These are phyloP conservation scores for Inga leiocalycina DNA, from an alignment of 306 rosid species.

Conservation along the genomic window DNA sequence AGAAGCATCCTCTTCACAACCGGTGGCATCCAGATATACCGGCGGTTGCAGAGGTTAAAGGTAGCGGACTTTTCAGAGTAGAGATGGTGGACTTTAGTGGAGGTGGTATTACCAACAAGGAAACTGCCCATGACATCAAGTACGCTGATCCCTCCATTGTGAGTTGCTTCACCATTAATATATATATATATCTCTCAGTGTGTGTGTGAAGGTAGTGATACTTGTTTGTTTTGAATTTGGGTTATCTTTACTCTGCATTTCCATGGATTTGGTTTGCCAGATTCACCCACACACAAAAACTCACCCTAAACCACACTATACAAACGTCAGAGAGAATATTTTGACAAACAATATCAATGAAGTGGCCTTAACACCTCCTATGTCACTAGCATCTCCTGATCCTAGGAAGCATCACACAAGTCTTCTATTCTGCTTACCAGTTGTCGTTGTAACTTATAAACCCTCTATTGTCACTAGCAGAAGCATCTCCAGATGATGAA, in stretches of 20 bases:
- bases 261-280: background rate
- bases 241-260: background rate
- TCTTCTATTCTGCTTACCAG: background rate
- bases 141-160: conserved; percentile 49
- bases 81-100: conserved; percentile 58
- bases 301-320: background rate
- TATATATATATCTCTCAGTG: background rate
- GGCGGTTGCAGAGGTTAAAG: conserved; percentile 42
- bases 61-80: conserved; percentile 41
- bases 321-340: background rate
- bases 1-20: conserved; percentile 47
- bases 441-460: background rate
- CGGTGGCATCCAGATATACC: conserved; percentile 60
- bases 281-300: background rate
- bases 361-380: background rate
- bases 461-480: background rate
- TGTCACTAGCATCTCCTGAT: background rate
- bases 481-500: background rate
- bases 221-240: background rate
- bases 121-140: conserved; percentile 61
- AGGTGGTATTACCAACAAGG: conserved; percentile 48
- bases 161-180: conserved; percentile 35
- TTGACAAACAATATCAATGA: background rate
- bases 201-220: background rate
- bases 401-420: background rate